Evolutionary conservation across 2,329 filamentous ascomycete species (phyloP).

Genomic region (Anisogramma anomala): DNA sequence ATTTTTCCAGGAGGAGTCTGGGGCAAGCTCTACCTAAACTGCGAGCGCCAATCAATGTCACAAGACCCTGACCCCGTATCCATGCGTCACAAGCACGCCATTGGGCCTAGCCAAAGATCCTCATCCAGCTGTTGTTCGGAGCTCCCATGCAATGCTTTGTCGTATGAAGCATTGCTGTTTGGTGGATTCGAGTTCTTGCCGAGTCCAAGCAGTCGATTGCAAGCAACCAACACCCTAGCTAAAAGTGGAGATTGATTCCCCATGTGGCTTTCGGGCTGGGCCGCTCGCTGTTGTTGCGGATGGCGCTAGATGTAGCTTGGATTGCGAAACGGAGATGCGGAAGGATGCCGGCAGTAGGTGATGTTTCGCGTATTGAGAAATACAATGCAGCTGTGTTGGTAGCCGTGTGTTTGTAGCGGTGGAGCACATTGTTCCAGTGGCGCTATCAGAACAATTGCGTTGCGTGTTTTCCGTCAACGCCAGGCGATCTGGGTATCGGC

Average conservation of each 20-base stretch:
- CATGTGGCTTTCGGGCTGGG: constrained; percentile 1
- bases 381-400: background rate
- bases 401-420: background rate
- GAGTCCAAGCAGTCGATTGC: too few species aligned
- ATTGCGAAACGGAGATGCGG: constrained; percentile 5
- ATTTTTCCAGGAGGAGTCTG: too few species aligned
- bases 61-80: background rate
- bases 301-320: constrained; percentile 6
- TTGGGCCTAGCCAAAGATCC: constrained; percentile 1
- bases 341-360: background rate
- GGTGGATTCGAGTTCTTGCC: too few species aligned
- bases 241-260: background rate
- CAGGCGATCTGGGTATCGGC: too few species aligned
- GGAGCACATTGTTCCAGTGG: too few species aligned
- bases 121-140: constrained; percentile 1
- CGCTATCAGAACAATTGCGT: background rate
- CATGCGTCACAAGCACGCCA: constrained; percentile 9
- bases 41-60: background rate
- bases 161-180: too few species aligned
- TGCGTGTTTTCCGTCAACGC: too few species aligned
- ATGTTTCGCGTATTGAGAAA: constrained; percentile 1
- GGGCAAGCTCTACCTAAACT: background rate
- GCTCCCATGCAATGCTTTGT: background rate
- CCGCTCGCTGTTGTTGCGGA: constrained; percentile 9
- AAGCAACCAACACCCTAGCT: too few species aligned